Conservation (phyloP, 176 grass and related monocot genomes). For the Phoenix dactylifera region DNA sequence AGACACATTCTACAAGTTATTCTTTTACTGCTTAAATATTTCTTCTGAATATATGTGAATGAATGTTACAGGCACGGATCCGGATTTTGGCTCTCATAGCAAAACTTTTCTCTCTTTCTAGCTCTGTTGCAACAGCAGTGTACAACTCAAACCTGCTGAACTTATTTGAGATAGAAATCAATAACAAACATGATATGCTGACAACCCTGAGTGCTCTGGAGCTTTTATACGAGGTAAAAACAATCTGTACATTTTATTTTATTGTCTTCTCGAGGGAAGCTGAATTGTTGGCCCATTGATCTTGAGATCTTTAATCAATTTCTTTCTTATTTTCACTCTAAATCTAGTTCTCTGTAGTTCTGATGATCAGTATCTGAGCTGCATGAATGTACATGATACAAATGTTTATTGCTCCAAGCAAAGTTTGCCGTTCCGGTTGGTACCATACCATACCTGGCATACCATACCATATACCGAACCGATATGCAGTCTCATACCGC, state of each 20-base stretch:
- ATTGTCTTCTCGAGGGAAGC: not conserved
- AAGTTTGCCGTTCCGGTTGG: too few relatives aligned
- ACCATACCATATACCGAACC: too few relatives aligned
- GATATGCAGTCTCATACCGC: too few relatives aligned
- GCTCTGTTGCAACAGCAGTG: conserved; percentile 47
- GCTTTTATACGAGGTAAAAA: conserved; percentile 77
- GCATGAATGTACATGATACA: too few relatives aligned
- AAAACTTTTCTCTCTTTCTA: conserved; percentile 73
- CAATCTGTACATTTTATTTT: not conserved
- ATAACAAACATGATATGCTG: conserved; percentile 64
- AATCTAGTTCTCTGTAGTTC: too few relatives aligned
- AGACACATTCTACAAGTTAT: not conserved
- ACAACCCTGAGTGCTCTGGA: conserved; percentile 73
- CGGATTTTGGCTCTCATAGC: conserved; percentile 73
- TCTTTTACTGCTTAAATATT: too few relatives aligned
- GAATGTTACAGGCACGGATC: conserved; percentile 47
- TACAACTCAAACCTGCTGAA: conserved; percentile 58
- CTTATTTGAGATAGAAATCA: conserved; percentile 85
- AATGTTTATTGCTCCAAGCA: too few relatives aligned
- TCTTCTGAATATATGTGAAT: conserved; percentile 2
- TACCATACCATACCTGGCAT: too few relatives aligned
- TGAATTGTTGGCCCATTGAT: not conserved
- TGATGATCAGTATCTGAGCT: too few relatives aligned
- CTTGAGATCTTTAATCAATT: too few relatives aligned
- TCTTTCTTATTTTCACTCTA: too few relatives aligned